Percentiles rank a stretch among this genome's conserved stretches.
These are phyloP conservation scores for Misopates orontium DNA, from an alignment of 257 asterid species.

Conservation along the genomic window DNA sequence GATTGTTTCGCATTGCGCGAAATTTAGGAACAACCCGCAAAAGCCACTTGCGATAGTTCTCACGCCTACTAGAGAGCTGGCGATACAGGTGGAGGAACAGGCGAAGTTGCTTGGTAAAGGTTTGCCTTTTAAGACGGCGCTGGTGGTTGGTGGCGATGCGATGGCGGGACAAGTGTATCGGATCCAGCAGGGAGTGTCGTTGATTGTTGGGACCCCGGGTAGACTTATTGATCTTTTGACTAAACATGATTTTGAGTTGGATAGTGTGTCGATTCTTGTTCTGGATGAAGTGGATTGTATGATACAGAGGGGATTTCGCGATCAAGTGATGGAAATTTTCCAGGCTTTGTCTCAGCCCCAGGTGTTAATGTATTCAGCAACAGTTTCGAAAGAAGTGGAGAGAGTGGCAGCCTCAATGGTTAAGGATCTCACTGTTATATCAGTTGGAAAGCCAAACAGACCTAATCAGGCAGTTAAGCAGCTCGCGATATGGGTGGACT, in stretches of 20 bases:
- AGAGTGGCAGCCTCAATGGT: conserved; percentile 62
- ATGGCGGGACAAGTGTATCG: conserved; percentile 85
- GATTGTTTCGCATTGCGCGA: conserved; percentile 56
- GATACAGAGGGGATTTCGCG: conserved; percentile 81
- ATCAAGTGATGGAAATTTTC: conserved; percentile 86
- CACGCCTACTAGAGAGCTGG: conserved; percentile 90
- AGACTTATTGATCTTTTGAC: conserved; percentile 81
- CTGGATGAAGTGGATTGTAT: conserved; percentile 91
- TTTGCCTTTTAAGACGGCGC: conserved; percentile 84
- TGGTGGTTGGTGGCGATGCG: conserved; percentile 94
- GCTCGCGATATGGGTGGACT: conserved; percentile 86
- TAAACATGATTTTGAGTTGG: conserved; percentile 72
- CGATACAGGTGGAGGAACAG: conserved; percentile 90
- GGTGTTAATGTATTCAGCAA: conserved; percentile 91
- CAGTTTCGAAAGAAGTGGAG: conserved; percentile 75
- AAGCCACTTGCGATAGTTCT: conserved; percentile 77
- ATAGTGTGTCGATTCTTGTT: conserved; percentile 65
- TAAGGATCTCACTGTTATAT: conserved; percentile 51
- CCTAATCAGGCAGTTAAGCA: conserved; percentile 78
- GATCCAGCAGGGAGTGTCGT: conserved; percentile 71
- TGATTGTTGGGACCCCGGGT: conserved; percentile 95
- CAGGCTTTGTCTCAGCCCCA: conserved; percentile 77
- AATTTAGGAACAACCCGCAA: conserved; percentile 40
- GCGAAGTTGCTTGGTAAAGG: conserved; percentile 92
- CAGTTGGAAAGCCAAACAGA: conserved; percentile 73